phyloP scores from a whole-genome alignment of 78 protist genomes.

The Anaeramoeba ignava region DNA sequence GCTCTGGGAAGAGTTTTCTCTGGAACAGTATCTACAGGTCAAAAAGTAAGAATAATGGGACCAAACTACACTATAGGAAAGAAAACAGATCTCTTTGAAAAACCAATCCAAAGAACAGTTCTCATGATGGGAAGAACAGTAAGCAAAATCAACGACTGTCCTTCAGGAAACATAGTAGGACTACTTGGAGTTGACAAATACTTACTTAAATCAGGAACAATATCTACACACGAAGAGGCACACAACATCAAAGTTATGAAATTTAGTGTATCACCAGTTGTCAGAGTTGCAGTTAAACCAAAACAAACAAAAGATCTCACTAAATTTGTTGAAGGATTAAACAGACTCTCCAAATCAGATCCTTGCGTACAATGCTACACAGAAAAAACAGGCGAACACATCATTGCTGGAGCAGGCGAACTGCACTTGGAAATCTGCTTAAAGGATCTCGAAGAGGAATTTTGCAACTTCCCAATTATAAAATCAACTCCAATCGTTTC shows the following conservation, averaged over 20 bases:
- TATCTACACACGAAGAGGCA: constrained; percentile 77
- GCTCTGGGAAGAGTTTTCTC: constrained; percentile 99
- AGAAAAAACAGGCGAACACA: constrained; percentile 97
- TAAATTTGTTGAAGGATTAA: constrained; percentile 98
- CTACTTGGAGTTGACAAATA: constrained; percentile 96
- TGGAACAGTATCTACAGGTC: constrained; percentile 86
- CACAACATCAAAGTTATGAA: constrained; percentile 86
- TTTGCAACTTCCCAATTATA: constrained; percentile 55
- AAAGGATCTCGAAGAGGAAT: constrained; percentile 93
- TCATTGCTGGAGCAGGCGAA: constrained; percentile 99
- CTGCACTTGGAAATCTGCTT: constrained; percentile 95
- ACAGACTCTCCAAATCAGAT: constrained; percentile 85
- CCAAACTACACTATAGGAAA: constrained; percentile 87
- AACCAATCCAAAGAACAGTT: constrained; percentile 92
- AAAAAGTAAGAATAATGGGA: constrained; percentile 92
- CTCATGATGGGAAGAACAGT: constrained; percentile 95
- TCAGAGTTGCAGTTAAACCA: constrained; percentile 96
- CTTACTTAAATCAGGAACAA: constrained; percentile 94
- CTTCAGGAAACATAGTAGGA: constrained; percentile 92
- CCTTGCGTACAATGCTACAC: constrained; percentile 70
- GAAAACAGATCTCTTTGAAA: constrained; percentile 83
- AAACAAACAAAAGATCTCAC: constrained; percentile 88
- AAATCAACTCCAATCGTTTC: constrained; percentile 96
- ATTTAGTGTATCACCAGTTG: constrained; percentile 98
- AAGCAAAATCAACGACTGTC: constrained; percentile 77